These are phyloP conservation scores for Alternaria alternata DNA, from an alignment of 2,329 filamentous ascomycete species.

Conservation along the genomic window DNA sequence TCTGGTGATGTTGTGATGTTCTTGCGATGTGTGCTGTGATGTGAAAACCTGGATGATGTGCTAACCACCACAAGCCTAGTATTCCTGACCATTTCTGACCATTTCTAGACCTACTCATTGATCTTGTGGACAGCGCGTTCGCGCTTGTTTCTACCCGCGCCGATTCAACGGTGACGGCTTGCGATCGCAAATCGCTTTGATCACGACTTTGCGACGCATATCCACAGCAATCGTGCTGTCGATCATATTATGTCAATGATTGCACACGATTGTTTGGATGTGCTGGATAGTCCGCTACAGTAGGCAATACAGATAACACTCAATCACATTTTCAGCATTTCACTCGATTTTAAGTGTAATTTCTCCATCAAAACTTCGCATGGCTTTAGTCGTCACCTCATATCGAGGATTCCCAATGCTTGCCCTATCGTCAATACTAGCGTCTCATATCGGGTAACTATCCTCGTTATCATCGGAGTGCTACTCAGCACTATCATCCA, in stretches of 20 bases:
- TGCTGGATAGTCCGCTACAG: background rate
- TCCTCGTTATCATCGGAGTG: background rate
- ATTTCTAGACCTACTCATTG: too few species aligned
- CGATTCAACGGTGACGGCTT: background rate
- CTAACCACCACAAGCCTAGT: background rate
- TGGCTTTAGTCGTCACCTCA: too few species aligned
- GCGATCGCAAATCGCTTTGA: background rate
- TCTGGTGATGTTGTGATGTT: conserved; percentile 8
- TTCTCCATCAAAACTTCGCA: background rate
- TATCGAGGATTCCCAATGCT: background rate
- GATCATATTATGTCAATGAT: background rate
- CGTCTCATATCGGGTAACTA: too few species aligned
- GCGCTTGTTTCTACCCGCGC: background rate
- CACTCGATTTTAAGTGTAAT: background rate
- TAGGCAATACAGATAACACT: background rate
- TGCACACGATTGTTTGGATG: background rate
- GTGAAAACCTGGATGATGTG: background rate
- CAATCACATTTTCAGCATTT: background rate
- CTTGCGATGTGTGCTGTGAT: background rate
- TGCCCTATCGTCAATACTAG: too few species aligned
- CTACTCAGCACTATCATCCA: background rate
- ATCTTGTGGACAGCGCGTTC: too few species aligned
- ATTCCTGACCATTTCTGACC: background rate
- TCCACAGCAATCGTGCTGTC: background rate
- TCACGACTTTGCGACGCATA: background rate